Conservation (phyloP, 202 grass and related monocot genomes). For the Elaeis oleifera region DNA sequence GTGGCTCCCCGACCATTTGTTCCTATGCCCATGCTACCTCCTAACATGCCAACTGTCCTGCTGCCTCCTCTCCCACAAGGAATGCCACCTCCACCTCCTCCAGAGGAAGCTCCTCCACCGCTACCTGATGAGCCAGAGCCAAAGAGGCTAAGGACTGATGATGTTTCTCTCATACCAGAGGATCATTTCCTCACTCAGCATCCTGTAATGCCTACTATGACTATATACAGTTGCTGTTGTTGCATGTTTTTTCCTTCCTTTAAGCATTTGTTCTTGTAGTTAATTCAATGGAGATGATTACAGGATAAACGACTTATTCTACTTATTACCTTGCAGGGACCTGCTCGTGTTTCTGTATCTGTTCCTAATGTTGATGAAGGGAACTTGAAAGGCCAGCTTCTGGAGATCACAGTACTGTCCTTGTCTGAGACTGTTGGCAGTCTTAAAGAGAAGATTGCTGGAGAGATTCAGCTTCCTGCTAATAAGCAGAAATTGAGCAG, state of each 20-base stretch:
- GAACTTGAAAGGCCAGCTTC: slow-evolving; percentile 77
- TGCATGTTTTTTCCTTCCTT: neutral
- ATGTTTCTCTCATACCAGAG: slow-evolving; percentile 63
- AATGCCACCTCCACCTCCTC: slow-evolving; percentile 28
- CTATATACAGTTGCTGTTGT: neutral
- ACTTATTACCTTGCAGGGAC: slow-evolving; percentile 41
- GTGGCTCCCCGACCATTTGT: slow-evolving; percentile 37
- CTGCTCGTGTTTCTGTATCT: slow-evolving; percentile 56
- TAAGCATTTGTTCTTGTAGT: neutral
- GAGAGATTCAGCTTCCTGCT: slow-evolving; percentile 89
- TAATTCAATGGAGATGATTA: slow-evolving; percentile 13
- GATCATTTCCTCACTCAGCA: slow-evolving; percentile 81
- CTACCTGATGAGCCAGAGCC: slow-evolving; percentile 93
- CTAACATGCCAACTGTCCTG: slow-evolving; percentile 26
- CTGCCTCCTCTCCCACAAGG: slow-evolving; percentile 6
- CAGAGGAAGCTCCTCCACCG: slow-evolving; percentile 67
- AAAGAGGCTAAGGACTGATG: slow-evolving; percentile 76
- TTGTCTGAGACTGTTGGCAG: slow-evolving; percentile 76
- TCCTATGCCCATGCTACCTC: slow-evolving; percentile 36
- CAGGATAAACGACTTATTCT: neutral
- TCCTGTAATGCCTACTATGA: slow-evolving; percentile 48
- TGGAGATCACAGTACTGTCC: slow-evolving; percentile 72
- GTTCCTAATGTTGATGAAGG: slow-evolving; percentile 95
- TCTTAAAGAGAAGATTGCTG: slow-evolving; percentile 95
- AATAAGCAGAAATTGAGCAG: slow-evolving; percentile 95